These are phyloP conservation scores for Phialophora expanda DNA, from an alignment of 2,329 filamentous ascomycete genomes.

Conservation along the genomic window DNA sequence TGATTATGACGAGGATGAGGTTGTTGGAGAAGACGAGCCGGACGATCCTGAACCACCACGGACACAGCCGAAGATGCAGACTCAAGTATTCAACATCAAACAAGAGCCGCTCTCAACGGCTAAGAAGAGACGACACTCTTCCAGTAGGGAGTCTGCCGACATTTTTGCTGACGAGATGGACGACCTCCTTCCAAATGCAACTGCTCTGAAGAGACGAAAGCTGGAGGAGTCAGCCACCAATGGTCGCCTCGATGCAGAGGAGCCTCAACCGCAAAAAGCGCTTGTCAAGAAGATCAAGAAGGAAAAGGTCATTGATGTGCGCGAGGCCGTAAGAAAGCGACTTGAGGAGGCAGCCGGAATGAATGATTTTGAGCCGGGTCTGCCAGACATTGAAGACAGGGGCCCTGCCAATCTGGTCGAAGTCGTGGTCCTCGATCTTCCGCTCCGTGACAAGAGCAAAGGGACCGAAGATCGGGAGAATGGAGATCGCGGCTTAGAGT, in stretches of 20 bases:
- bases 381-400: slow-evolving; percentile 75
- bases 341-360: slow-evolving; percentile 19
- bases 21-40: slow-evolving; percentile 21
- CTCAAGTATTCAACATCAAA: slow-evolving; percentile 30
- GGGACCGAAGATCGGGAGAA: slow-evolving; percentile 31
- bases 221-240: slow-evolving; percentile 61
- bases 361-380: slow-evolving; percentile 57
- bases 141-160: slow-evolving; percentile 41
- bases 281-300: slow-evolving; percentile 51
- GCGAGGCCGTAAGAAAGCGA: slow-evolving; percentile 63
- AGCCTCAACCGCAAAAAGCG: slow-evolving; percentile 39
- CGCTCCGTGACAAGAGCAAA: slow-evolving; percentile 42
- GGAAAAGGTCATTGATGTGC: slow-evolving; percentile 68
- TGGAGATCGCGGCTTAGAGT: slow-evolving; percentile 63
- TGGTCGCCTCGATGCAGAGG: slow-evolving; percentile 22
- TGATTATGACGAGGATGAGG: slow-evolving; percentile 35
- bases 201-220: slow-evolving; percentile 77
- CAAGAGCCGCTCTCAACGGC: slow-evolving; percentile 39
- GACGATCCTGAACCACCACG: slow-evolving; percentile 13
- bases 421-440: slow-evolving; percentile 76
- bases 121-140: slow-evolving; percentile 42
- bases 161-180: slow-evolving; percentile 62
- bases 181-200: slow-evolving; percentile 77
- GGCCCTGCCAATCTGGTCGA: slow-evolving; percentile 65
- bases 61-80: not conserved